Conservation (phyloP, 192 early-diverging fungal species). For the Pilobolus umbonatus region DNA sequence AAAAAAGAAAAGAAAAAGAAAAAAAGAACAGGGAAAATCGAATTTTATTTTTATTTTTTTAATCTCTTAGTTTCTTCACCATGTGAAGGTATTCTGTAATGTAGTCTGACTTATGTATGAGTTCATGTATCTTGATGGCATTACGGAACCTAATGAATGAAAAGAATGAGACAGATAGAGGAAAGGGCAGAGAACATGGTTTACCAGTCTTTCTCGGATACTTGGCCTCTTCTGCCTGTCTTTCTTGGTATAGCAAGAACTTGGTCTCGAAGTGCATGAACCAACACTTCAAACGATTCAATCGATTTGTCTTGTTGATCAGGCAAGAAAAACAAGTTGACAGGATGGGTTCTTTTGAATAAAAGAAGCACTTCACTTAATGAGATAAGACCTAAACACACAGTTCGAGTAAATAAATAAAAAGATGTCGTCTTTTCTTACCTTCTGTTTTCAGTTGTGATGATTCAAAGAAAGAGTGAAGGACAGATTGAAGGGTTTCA, state of each 20-base stretch:
- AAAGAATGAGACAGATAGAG: neutral
- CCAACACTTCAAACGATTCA: constrained; percentile 27
- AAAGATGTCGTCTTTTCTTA: neutral
- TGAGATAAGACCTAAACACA: constrained; percentile 22
- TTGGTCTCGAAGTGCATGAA: constrained; percentile 29
- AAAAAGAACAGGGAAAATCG: no score
- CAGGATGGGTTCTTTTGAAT: constrained; percentile 1
- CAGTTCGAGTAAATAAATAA: neutral
- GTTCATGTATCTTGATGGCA: constrained; percentile 35
- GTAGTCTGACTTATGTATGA: constrained; percentile 36
- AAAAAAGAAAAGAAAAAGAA: no score
- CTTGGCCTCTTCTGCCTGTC: constrained; percentile 33
- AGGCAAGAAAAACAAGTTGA: constrained; percentile 37
- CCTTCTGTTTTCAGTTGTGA: constrained; percentile 34
- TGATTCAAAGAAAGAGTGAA: constrained; percentile 21
- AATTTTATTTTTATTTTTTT: neutral
- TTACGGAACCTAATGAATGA: constrained; percentile 26
- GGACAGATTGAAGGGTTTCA: neutral
- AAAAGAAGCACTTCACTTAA: constrained; percentile 22
- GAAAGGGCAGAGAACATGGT: neutral
- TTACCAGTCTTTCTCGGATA: constrained; percentile 45
- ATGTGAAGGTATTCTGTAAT: constrained; percentile 35
- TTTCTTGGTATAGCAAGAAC: constrained; percentile 35
- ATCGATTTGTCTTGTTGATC: neutral
- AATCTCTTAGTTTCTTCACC: constrained; percentile 17